Evolutionary conservation across 225 moss, liverwort and hornwort genomes (phyloP).

Genomic region (Straminergon stramineum): DNA sequence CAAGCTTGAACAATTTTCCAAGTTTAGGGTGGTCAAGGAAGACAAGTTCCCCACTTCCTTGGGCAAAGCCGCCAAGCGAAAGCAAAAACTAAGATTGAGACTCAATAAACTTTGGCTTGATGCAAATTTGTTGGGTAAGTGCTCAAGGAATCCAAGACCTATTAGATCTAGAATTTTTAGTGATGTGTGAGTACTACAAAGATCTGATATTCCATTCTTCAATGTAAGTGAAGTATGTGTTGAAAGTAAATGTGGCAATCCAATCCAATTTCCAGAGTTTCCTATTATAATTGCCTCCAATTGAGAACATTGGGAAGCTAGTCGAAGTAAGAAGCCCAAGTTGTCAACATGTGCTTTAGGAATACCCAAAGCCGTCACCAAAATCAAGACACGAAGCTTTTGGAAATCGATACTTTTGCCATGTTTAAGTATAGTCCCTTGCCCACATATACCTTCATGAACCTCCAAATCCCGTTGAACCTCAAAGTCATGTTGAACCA

Average conservation of each 20-base stretch:
- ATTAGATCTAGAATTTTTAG: background rate
- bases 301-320: background rate
- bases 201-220: background rate
- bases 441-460: rapidly evolving
- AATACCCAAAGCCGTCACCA: rapidly evolving
- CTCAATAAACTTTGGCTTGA: background rate
- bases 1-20: rapidly evolving
- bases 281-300: background rate
- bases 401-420: background rate
- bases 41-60: background rate
- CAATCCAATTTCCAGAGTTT: rapidly evolving
- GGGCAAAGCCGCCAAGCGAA: background rate
- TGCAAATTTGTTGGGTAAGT: background rate
- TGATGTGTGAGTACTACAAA: background rate
- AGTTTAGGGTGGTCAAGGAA: rapidly evolving
- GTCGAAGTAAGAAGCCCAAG: background rate
- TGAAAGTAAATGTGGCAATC: rapidly evolving
- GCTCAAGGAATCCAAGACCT: background rate
- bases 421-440: rapidly evolving
- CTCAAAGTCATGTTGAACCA: background rate
- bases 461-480: background rate
- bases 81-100: background rate
- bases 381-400: background rate
- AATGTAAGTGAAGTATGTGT: rapidly evolving
- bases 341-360: background rate